phyloP scores from a whole-genome alignment of 176 grass and related monocot species.

The Avena sativa region DNA sequence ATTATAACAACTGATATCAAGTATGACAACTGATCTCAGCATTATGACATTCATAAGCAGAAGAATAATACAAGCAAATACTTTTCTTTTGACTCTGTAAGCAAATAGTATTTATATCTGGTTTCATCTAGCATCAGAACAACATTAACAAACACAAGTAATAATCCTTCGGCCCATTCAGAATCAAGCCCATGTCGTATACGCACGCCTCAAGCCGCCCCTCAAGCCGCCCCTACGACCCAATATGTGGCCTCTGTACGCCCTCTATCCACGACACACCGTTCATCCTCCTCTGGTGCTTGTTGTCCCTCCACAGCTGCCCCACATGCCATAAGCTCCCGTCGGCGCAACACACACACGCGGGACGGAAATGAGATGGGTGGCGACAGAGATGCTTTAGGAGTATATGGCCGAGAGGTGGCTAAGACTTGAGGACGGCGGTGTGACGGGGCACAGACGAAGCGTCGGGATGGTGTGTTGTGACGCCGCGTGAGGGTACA shows the following conservation, averaged over 20 bases:
- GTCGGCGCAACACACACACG: no score
- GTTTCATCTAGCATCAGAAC: background rate
- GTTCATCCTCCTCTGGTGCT: background rate
- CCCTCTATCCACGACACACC: background rate
- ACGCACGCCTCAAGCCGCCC: background rate
- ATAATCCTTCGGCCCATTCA: background rate
- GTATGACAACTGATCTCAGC: no score
- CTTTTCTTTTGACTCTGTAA: no score
- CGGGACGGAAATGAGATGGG: background rate
- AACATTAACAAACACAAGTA: background rate
- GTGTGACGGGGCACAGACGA: no score
- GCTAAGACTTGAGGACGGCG: background rate
- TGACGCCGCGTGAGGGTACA: no score
- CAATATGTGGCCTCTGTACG: no score
- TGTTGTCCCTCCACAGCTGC: background rate
- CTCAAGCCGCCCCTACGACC: no score
- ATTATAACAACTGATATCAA: no score
- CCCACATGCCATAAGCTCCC: no score
- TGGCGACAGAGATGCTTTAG: background rate
- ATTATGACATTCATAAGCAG: no score
- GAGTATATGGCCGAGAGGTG: background rate
- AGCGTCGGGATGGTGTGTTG: background rate
- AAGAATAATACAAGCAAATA: no score
- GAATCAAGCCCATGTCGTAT: background rate
- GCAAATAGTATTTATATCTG: no score